Percentiles rank a stretch among this genome's conserved stretches.
phyloP scores from a whole-genome alignment of 768 basidiomycete genomes.

The Russula emetica region DNA sequence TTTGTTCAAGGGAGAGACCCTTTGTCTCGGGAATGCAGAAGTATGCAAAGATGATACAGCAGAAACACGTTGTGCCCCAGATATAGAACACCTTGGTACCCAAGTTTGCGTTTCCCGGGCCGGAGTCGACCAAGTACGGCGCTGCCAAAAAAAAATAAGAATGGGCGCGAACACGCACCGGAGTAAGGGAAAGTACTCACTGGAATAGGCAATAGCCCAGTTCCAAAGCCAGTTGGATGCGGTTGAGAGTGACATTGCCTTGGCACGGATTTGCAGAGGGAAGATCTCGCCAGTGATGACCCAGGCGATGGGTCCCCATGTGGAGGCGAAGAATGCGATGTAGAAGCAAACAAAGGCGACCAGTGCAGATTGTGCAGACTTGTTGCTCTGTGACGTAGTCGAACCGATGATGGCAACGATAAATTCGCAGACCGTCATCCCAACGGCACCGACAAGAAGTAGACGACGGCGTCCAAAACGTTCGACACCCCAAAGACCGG shows the following conservation, averaged over 20 bases:
- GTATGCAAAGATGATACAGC: slow-evolving; percentile 72
- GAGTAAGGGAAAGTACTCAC: slow-evolving; percentile 1
- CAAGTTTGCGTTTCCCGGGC: slow-evolving; percentile 49
- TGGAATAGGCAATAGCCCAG: slow-evolving; percentile 51
- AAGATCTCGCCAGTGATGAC: slow-evolving; percentile 74
- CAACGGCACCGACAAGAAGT: slow-evolving; percentile 71
- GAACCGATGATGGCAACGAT: slow-evolving; percentile 68
- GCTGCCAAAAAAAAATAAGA: slow-evolving; percentile 31
- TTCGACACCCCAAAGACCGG: slow-evolving; percentile 80
- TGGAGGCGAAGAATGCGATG: slow-evolving; percentile 42
- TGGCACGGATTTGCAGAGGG: slow-evolving; percentile 77
- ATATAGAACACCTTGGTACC: slow-evolving; percentile 81
- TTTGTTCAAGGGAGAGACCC: slow-evolving; percentile 79
- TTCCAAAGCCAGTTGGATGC: slow-evolving; percentile 81
- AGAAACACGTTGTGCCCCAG: slow-evolving; percentile 66
- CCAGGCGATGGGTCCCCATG: slow-evolving; percentile 73
- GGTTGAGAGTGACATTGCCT: slow-evolving; percentile 74
- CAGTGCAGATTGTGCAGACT: slow-evolving; percentile 44
- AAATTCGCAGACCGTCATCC: slow-evolving; percentile 84
- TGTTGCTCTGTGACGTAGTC: slow-evolving; percentile 41
- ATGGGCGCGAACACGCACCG: neutral
- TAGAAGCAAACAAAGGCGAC: slow-evolving; percentile 53
- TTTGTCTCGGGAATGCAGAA: slow-evolving; percentile 82
- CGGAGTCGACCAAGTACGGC: slow-evolving; percentile 47
- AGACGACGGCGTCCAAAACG: slow-evolving; percentile 77